Evolutionary conservation across 176 grass and related monocot species (phyloP).

Genomic region (Hsuehochloa calcarea): DNA sequence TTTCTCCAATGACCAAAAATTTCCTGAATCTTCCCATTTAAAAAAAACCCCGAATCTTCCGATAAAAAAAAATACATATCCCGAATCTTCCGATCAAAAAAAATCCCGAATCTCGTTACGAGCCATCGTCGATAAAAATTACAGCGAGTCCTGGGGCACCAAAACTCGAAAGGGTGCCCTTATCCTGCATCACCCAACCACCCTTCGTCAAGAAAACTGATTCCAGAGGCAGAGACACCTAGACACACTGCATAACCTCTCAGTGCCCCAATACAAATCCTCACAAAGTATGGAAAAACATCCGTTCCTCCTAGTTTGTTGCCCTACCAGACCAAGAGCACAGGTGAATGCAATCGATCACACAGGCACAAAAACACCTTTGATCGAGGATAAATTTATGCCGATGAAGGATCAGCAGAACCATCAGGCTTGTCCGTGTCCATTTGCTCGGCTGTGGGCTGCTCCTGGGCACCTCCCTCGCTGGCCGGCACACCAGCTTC

Average conservation of each 20-base stretch:
- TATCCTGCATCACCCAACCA: neutral
- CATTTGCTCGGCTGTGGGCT: conserved; percentile 51
- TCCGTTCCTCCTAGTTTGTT: neutral
- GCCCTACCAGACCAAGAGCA: conserved; percentile 2
- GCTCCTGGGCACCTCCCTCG: conserved; percentile 33
- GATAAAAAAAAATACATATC: neutral
- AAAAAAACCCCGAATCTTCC: too few species aligned
- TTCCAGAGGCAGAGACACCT: neutral
- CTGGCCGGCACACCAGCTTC: neutral
- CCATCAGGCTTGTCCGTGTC: conserved; percentile 53
- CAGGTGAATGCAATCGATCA: neutral
- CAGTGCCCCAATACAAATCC: conserved; percentile 18
- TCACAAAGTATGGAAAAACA: conserved; percentile 12
- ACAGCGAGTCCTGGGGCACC: conserved; percentile 2
- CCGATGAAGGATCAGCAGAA: conserved; percentile 9
- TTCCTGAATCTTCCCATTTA: neutral
- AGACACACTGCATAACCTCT: conserved; percentile 12
- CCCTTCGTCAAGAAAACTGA: neutral
- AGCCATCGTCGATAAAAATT: conserved; percentile 7
- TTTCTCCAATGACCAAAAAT: conserved; percentile 13
- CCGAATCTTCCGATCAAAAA: neutral
- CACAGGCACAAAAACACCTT: neutral
- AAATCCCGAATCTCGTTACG: too few species aligned
- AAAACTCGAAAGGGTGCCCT: conserved; percentile 15
- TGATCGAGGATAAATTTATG: conserved; percentile 21